These are phyloP conservation scores for Angophora floribunda DNA, from an alignment of 345 rosid species.

Conservation along the genomic window DNA sequence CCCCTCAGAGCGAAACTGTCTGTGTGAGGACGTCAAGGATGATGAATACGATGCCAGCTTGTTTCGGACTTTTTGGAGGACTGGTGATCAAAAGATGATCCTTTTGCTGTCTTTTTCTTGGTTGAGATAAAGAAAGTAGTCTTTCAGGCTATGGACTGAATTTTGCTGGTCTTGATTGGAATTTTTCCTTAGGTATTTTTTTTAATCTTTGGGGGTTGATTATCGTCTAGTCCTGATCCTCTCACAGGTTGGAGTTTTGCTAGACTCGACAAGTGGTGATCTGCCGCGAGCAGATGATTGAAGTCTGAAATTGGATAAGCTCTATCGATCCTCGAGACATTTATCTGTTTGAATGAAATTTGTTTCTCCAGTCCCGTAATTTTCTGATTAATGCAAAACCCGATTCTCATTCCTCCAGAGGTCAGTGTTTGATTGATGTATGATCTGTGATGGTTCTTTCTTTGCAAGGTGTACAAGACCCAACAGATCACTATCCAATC, in stretches of 20 bases:
- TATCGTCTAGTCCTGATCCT: background rate
- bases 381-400: background rate
- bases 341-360: background rate
- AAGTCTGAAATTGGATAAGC: background rate
- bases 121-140: background rate
- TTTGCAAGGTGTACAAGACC: background rate
- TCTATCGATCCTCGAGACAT: background rate
- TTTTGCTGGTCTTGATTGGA: background rate
- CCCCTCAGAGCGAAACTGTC: background rate
- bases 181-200: background rate
- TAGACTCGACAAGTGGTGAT: background rate
- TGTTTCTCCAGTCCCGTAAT: background rate
- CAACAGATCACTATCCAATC: background rate
- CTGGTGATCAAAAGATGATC: background rate
- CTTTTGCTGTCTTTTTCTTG: background rate
- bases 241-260: background rate
- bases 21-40: background rate
- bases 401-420: background rate
- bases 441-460: background rate
- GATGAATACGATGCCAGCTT: background rate
- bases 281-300: too few relatives aligned
- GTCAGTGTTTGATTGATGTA: background rate
- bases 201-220: background rate
- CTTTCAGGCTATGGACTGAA: too few relatives aligned
- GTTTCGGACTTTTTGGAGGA: background rate